Percentiles rank a stretch among this genome's conserved stretches.
Evolutionary conservation across 345 rosid species (phyloP).

Genomic region (Pistacia atlantica): DNA sequence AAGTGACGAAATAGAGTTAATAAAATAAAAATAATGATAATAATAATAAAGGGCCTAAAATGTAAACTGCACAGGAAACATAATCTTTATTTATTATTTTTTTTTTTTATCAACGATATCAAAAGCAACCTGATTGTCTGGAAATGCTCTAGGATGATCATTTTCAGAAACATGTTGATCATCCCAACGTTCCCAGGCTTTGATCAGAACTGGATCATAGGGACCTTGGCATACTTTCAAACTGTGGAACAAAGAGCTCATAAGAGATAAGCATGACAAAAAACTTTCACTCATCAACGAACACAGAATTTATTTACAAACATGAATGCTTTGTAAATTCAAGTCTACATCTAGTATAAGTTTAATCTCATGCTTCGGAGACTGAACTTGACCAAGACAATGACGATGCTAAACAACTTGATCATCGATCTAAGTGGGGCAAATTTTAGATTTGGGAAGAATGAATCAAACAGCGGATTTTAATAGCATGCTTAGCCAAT

Average conservation of each 20-base stretch:
- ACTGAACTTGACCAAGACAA: neutral
- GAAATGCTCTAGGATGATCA: constrained; percentile 84
- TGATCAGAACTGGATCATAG: constrained; percentile 63
- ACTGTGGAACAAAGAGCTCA: constrained; percentile 41
- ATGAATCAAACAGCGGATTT: neutral
- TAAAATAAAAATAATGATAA: neutral
- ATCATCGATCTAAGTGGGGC: neutral
- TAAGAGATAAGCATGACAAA: neutral
- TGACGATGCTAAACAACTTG: neutral
- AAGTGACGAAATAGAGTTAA: constrained; percentile 22
- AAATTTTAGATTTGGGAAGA: neutral
- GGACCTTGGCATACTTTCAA: constrained; percentile 84
- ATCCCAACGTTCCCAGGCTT: constrained; percentile 98
- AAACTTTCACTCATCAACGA: neutral
- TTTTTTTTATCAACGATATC: constrained; percentile 2
- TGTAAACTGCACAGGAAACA: neutral
- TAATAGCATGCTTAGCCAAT: neutral
- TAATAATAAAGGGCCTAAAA: neutral
- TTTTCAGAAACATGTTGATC: constrained; percentile 77
- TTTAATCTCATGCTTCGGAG: neutral
- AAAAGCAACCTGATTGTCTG: constrained; percentile 68
- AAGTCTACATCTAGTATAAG: neutral
- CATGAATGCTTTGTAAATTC: constrained; percentile 2
- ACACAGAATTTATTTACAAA: neutral
- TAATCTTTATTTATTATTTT: neutral